Base-by-base conservation (phyloP, 2,329 filamentous ascomycete species). In the Rutstroemia sp. region DNA sequence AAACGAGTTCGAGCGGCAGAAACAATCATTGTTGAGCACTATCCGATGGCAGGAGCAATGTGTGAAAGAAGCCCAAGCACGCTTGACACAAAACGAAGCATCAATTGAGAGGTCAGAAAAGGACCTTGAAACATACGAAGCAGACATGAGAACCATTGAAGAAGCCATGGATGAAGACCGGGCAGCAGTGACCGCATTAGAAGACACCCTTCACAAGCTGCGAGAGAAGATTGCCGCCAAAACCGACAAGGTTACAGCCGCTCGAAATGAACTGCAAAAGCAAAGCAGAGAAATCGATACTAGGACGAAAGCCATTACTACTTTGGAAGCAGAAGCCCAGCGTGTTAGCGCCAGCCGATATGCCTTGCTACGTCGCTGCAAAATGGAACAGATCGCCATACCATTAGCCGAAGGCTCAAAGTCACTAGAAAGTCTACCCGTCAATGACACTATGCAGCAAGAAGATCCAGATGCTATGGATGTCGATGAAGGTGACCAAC, bases 401-500 rank as follows among this genome's bases (percentile, higher is more conserved):
- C 94, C 94, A 2, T 78, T 99, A 21, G 75, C 79, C 2, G 76
- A 84, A 56, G 86, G 85, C 23, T 96, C 90, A 2, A 77, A 75
- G 37, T 74, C 77, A 6, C 77, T 99, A 23, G 90, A 95, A 65
- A 82, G 86, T 61, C 78, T 99, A 52, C 94, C 94, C 3, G 90
- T 95, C 65, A 91, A 96, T 64, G 91, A 96, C 63, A 81, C 86
- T 60, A 74, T 95, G 44, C 76, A 90, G 45, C 85, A 86, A 58
- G 81, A 83, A 55, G 90, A 96, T 67, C 82, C 86, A 1, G 91
- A 96, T 68, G 87, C 87, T 3, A 96, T 97, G 92, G 92, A 97
- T 62, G 76, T 97, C 19, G 94, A 97, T 61, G 88, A 88, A 55
- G 82, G 75, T 4, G 82, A 76, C 5, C 85, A 86, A 39, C 80